Evolutionary conservation across 768 basidiomycete species (phyloP).

Genomic region (Hirschioporus abietinus): DNA sequence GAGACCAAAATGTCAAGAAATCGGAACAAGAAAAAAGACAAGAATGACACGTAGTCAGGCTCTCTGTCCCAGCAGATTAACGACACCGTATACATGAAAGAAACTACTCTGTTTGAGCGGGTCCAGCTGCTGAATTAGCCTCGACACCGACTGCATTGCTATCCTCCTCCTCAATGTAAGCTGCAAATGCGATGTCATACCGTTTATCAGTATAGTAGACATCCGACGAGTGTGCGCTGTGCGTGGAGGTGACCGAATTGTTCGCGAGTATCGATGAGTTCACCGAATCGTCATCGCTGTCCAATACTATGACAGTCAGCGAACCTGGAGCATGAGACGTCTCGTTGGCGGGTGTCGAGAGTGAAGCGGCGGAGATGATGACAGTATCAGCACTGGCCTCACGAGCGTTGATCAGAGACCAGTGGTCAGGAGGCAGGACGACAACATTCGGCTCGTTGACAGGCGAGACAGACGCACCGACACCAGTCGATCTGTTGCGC

Average conservation of each 20-base stretch:
- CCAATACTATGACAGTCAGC: background rate
- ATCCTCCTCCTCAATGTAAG: background rate
- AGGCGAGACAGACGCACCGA: background rate
- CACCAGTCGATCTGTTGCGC: no score
- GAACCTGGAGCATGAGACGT: background rate
- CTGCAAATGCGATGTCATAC: background rate
- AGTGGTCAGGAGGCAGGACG: background rate
- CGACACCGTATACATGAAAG: no score
- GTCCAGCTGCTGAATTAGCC: no score
- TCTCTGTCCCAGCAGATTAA: no score
- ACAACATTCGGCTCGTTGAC: background rate
- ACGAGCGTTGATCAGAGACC: background rate
- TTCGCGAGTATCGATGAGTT: background rate
- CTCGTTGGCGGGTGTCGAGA: background rate
- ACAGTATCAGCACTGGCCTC: background rate
- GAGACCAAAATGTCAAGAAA: no score
- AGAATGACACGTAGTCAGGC: no score
- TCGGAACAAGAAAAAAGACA: no score
- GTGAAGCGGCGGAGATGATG: background rate
- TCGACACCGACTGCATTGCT: background rate
- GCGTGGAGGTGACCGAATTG: background rate
- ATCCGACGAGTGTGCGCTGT: background rate
- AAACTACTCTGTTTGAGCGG: background rate
- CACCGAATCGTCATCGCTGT: background rate
- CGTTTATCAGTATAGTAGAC: background rate